Percentiles rank a stretch among this genome's conserved stretches.
Evolutionary conservation across 2,329 filamentous ascomycete genomes (phyloP).

Genomic region (Penicillium sp.): DNA sequence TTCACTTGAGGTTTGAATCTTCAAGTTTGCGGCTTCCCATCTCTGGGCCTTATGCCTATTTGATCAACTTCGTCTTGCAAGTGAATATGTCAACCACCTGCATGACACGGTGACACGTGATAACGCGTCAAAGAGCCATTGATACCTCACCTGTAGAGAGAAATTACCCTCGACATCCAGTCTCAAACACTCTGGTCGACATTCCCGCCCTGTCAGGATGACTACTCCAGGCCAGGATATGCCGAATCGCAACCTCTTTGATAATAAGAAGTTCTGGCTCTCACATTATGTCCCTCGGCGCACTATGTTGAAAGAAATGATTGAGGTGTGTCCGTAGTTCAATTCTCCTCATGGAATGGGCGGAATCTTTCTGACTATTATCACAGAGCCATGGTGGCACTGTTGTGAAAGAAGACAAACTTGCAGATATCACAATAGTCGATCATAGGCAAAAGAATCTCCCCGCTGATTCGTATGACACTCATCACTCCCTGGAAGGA

Average conservation of each 20-base stretch:
- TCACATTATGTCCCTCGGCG: constrained; percentile 56
- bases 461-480: constrained; percentile 49
- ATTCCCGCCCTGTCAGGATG: background rate
- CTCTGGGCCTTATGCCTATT: background rate
- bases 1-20: background rate
- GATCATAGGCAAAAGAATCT: constrained; percentile 56
- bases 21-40: background rate
- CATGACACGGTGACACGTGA: constrained; percentile 26
- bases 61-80: background rate
- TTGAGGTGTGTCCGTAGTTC: constrained; percentile 38
- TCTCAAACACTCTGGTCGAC: background rate
- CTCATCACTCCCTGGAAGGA: background rate
- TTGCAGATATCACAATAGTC: constrained; percentile 59
- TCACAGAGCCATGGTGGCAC: constrained; percentile 55
- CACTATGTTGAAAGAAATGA: constrained; percentile 47
- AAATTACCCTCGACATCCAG: background rate
- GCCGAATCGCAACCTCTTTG: constrained; percentile 45
- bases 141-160: background rate
- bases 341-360: constrained; percentile 1
- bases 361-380: background rate
- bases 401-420: constrained; percentile 53
- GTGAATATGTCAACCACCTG: background rate
- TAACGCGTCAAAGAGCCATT: constrained; percentile 19
- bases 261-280: constrained; percentile 59
- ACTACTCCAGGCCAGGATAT: background rate